Evolutionary conservation across 2,329 filamentous ascomycete species (phyloP).

Genomic region (Pezicula neosporulosa): DNA sequence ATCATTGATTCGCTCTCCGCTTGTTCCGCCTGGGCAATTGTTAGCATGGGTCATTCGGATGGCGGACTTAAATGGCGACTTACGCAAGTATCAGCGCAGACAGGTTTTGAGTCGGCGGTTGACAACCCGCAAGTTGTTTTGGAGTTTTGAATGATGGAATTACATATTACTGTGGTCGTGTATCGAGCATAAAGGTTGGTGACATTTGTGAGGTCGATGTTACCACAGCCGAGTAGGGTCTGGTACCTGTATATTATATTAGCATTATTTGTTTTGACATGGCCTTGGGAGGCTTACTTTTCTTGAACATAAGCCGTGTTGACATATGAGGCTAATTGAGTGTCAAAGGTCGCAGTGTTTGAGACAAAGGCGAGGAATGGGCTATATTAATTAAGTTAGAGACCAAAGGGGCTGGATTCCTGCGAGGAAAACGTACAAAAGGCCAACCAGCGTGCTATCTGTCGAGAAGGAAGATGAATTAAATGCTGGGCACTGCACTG

Average conservation of each 20-base stretch:
- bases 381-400: conserved; percentile 42
- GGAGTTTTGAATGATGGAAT: conserved; percentile 89
- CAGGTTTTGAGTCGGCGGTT: conserved; percentile 60
- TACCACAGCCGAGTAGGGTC: conserved; percentile 73
- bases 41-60: conserved; percentile 18
- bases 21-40: conserved; percentile 60
- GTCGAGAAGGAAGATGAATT: conserved; percentile 69
- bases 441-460: conserved; percentile 48
- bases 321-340: conserved; percentile 69
- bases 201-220: conserved; percentile 74
- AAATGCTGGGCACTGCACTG: conserved; percentile 73
- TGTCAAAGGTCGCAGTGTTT: conserved; percentile 73
- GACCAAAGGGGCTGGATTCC: conserved; percentile 5
- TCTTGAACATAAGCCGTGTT: conserved; percentile 68
- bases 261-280: conserved; percentile 21
- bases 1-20: conserved; percentile 88
- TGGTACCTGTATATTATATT: conserved; percentile 62
- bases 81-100: conserved; percentile 90
- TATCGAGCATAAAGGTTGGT: conserved; percentile 87
- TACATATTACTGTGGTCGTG: conserved; percentile 89
- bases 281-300: conserved; percentile 56
- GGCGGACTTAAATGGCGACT: conserved; percentile 28
- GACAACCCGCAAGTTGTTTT: conserved; percentile 65
- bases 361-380: conserved; percentile 84
- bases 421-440: conserved; percentile 54